Percentiles rank a stretch among this genome's conserved stretches.
These are phyloP conservation scores for Phytophthora pseudosyringae DNA, from an alignment of 352 stramenopile species.

Conservation along the genomic window DNA sequence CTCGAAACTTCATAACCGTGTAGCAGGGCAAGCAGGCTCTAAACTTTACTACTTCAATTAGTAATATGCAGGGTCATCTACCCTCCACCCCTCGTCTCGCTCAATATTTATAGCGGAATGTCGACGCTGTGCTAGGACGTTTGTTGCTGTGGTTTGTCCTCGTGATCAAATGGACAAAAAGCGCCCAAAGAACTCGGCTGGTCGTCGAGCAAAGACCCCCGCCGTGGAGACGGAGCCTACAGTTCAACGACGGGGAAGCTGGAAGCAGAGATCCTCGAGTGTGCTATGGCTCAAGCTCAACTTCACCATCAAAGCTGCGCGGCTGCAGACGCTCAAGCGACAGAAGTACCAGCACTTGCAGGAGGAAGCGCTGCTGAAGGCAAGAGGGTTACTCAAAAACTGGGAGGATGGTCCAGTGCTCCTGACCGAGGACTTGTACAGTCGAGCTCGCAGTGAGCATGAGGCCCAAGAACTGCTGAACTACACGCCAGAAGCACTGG, in stretches of 20 bases:
- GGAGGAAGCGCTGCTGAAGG: conserved; percentile 67
- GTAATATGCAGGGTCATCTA: conserved; percentile 22
- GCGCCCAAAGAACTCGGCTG: conserved; percentile 21
- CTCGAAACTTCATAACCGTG: conserved; percentile 3
- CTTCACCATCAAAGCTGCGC: conserved; percentile 71
- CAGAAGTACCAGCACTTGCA: conserved; percentile 82
- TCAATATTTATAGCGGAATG: conserved; percentile 32
- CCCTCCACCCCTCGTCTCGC: background rate
- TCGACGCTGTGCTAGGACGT: background rate
- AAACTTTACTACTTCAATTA: background rate
- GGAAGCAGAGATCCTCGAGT: conserved; percentile 44
- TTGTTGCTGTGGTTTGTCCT: background rate
- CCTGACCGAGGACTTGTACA: conserved; percentile 68
- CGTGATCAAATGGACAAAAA: conserved; percentile 12
- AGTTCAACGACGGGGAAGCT: conserved; percentile 13
- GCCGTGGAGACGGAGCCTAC: conserved; percentile 6
- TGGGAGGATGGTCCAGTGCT: conserved; percentile 70
- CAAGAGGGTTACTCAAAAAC: conserved; percentile 65
- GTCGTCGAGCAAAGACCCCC: background rate
- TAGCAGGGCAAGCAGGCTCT: background rate
- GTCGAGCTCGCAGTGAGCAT: conserved; percentile 44
- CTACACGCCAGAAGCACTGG: conserved; percentile 72
- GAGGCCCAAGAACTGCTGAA: conserved; percentile 68
- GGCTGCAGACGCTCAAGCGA: conserved; percentile 63
- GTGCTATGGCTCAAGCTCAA: conserved; percentile 81